Percentiles rank a stretch among this genome's conserved stretches.
Conservation (phyloP, 805 yeast genomes). For the Isabelozyma gotoi region DNA sequence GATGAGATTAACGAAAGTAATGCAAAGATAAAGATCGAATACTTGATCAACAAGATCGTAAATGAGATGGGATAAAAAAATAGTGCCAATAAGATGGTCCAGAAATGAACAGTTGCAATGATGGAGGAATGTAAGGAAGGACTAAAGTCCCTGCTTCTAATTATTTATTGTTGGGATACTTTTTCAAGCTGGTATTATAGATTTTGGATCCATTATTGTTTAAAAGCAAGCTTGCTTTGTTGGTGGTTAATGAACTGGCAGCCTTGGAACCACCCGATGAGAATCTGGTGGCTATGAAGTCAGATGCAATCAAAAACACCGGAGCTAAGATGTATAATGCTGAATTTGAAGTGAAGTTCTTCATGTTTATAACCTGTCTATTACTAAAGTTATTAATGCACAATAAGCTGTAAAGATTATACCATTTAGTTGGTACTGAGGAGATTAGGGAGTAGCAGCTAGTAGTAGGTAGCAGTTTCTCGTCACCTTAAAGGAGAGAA, state of each 20-base stretch:
- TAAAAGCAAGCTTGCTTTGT: slow-evolving; percentile 1
- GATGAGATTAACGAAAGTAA: background rate
- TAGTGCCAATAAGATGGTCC: background rate
- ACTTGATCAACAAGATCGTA: background rate
- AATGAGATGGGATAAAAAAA: background rate
- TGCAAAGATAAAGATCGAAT: background rate
- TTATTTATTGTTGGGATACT: background rate
- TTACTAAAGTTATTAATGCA: too few species aligned
- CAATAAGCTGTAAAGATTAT: too few species aligned
- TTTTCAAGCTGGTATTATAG: slow-evolving; percentile 3
- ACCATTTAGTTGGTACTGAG: too few species aligned
- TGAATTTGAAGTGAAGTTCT: slow-evolving; percentile 19
- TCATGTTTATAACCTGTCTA: slow-evolving; percentile 15
- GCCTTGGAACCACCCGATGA: slow-evolving; percentile 11
- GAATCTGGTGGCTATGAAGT: slow-evolving; percentile 22
- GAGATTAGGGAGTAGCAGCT: too few species aligned
- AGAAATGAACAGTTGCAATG: background rate
- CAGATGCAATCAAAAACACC: slow-evolving; percentile 29
- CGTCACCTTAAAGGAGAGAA: background rate
- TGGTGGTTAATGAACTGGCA: slow-evolving; percentile 2
- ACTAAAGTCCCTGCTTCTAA: too few species aligned
- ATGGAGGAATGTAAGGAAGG: background rate
- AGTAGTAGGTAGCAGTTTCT: too few species aligned
- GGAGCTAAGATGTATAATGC: slow-evolving; percentile 27
- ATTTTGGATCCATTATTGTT: slow-evolving; percentile 4